Evolutionary conservation across 805 yeast genomes (phyloP).

Genomic region (Saturnispora diversa): DNA sequence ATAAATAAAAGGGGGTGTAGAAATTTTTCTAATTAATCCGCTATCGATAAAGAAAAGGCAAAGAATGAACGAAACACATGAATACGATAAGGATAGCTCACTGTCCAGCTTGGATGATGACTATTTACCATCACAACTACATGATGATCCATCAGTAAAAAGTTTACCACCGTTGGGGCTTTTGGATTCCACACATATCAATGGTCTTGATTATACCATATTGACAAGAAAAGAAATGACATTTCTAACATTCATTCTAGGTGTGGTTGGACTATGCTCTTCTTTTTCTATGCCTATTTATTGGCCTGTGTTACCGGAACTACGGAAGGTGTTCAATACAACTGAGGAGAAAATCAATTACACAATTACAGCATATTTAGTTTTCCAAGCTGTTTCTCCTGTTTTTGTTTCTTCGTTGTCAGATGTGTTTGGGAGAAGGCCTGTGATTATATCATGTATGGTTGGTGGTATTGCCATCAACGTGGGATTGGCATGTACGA

Average conservation of each 20-base stretch:
- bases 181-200: not conserved
- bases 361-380: conserved; percentile 67
- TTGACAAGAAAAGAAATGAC: conserved; percentile 35
- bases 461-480: conserved; percentile 51
- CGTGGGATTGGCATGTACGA: conserved; percentile 54
- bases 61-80: too few relatives aligned
- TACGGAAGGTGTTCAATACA: conserved; percentile 48
- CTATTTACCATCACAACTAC: too few relatives aligned
- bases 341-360: conserved; percentile 53
- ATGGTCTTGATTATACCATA: conserved; percentile 35
- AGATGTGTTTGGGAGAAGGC: conserved; percentile 67
- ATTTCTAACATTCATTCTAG: conserved; percentile 34
- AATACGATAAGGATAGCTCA: too few relatives aligned
- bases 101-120: too few relatives aligned
- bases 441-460: conserved; percentile 49
- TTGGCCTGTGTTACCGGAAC: conserved; percentile 62
- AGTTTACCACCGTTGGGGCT: not conserved
- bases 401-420: conserved; percentile 59
- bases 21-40: too few relatives aligned
- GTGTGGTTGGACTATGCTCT: conserved; percentile 53
- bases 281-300: conserved; percentile 70
- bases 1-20: too few relatives aligned
- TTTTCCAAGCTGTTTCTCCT: conserved; percentile 74
- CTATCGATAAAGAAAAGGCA: too few relatives aligned
- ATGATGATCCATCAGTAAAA: too few relatives aligned